Evolutionary conservation across 257 asterid genomes (phyloP), one percentile per base, ranked within the genome.

Genomic region (Jacaranda mimosifolia): DNA sequence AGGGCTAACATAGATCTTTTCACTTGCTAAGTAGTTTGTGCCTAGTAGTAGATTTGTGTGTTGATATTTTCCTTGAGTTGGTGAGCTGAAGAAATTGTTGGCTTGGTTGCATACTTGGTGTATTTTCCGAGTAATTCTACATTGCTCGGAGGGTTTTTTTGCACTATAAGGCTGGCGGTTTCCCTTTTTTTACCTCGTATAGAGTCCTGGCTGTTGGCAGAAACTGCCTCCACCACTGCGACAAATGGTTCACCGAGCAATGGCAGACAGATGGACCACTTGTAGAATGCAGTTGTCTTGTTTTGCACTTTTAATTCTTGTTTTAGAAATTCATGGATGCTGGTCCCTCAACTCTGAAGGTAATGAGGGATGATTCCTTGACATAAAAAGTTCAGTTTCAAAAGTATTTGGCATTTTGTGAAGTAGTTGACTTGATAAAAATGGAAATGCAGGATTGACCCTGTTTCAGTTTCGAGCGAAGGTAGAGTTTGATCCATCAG

Each of bases 331-430:
- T 79, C 92, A 72, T 36, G 90, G 91, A n/a, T 83, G 94, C 83
- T 86, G 63, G 65, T 85, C 95, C 8, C 94, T 93, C 78, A 92
- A 88, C 83, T 79, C 92, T 58, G 97, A 96, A 86, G 99, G 99
- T 96, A 91, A 73, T 32, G 13, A 9, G 21, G 43, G 35, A 36
- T 26, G 32, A 26, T 2, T 26, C 32, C 32, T 26, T 5, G 9
- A 17, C 13, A 70, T 13, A 38, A 78, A 78, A 39, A 46, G 7
- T 13, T 14, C 32, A 15, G 45, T 14, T 55, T 73, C 57, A 4
- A 13, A 78, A 55, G 42, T 53, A 26, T 77, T 60, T 63, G 26
- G 55, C 13, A 60, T 65, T 51, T 39, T 72, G 51, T 74, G 38
- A 60, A 38, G 59, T 46, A 45, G 43, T 45, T 73, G 14, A 68